Evolutionary conservation across 2,329 filamentous ascomycete genomes (phyloP).

Genomic region (Cladosporium sp.): DNA sequence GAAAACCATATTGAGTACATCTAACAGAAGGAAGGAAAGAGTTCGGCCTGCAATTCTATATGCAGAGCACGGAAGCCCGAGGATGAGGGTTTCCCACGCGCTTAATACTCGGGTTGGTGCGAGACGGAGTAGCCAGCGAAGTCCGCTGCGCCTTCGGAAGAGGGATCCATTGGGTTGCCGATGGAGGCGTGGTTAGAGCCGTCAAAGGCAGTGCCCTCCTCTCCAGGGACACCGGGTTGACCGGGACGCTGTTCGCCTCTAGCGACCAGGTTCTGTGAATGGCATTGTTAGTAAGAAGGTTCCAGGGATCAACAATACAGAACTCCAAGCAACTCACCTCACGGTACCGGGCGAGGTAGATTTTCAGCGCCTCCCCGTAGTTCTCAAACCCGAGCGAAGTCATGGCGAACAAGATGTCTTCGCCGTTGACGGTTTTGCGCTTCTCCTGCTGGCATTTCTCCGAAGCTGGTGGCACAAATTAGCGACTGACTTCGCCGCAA

Average conservation of each 20-base stretch:
- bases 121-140: constrained; percentile 21
- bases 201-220: constrained; percentile 26
- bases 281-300: not conserved
- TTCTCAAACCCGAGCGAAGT: constrained; percentile 98
- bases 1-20: constrained; percentile 1
- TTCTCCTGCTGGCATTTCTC: constrained; percentile 99
- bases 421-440: constrained; percentile 97
- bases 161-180: constrained; percentile 40
- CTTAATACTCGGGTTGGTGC: constrained; percentile 10
- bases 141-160: constrained; percentile 38
- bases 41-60: not conserved
- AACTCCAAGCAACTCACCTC: constrained; percentile 63
- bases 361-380: constrained; percentile 96
- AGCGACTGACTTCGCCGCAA: not conserved
- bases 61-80: not conserved
- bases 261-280: constrained; percentile 74
- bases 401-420: constrained; percentile 99
- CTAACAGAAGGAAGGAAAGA: not conserved
- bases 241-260: constrained; percentile 58
- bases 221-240: constrained; percentile 28
- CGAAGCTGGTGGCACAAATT: constrained; percentile 61
- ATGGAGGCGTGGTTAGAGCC: constrained; percentile 40
- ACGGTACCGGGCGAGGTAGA: constrained; percentile 95
- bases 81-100: not conserved
- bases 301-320: not conserved